Percentiles rank a stretch among this genome's conserved stretches.
These are phyloP conservation scores for Fusarium napiforme DNA, from an alignment of 2,329 filamentous ascomycete species.

Conservation along the genomic window DNA sequence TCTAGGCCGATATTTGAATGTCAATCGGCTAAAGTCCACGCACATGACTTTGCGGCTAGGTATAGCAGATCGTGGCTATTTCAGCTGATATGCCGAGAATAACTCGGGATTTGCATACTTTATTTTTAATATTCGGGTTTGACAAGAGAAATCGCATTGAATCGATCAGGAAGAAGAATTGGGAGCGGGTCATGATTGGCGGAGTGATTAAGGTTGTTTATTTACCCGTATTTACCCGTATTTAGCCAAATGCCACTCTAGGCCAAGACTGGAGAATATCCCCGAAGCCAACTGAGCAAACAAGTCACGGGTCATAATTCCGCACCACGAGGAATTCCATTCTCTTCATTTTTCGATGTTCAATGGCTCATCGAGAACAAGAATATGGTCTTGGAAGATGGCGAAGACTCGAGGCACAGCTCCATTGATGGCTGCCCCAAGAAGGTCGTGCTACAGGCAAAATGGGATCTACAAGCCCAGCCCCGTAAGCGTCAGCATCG, in stretches of 20 bases:
- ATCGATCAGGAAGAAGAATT: background rate
- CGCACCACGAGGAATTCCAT: background rate
- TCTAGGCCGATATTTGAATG: background rate
- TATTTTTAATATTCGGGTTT: background rate
- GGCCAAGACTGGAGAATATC: constrained; percentile 20
- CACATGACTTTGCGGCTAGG: background rate
- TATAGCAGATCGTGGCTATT: background rate
- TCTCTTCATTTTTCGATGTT: background rate
- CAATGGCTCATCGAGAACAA: fast-evolving
- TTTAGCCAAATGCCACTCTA: constrained; percentile 21
- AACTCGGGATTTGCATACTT: background rate
- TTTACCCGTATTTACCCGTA: constrained; percentile 28
- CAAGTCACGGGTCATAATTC: background rate
- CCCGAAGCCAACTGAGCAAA: background rate
- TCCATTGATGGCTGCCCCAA: background rate
- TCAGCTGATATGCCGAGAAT: background rate
- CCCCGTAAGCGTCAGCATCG: background rate
- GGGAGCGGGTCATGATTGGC: background rate
- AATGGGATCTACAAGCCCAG: background rate
- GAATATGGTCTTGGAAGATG: background rate
- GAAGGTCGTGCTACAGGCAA: background rate
- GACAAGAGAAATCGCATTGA: background rate
- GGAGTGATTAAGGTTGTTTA: constrained; percentile 11
- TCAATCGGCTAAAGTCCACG: background rate
- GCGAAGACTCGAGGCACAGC: background rate